Evolutionary conservation across 768 basidiomycete species (phyloP).

Genomic region (Psilocybe subaeruginosa): DNA sequence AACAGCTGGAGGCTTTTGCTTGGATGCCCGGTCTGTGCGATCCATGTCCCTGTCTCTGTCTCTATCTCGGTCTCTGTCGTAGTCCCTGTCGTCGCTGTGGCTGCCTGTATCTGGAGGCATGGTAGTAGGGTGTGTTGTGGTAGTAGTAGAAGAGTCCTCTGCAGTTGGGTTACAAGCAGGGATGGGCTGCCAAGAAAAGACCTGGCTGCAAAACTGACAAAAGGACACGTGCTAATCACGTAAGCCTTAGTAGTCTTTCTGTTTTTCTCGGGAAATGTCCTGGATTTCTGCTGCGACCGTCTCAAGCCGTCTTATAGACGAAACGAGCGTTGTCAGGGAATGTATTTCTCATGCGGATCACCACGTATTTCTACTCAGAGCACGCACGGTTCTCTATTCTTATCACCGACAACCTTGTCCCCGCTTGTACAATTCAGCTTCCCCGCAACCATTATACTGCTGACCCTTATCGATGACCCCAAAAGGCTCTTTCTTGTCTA

Average conservation of each 20-base stretch:
- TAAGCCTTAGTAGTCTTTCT: constrained; percentile 22
- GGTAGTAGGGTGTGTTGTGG: not conserved
- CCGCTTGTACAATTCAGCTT: too few species aligned
- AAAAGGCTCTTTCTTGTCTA: not conserved
- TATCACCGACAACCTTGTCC: too few species aligned
- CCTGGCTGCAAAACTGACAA: constrained; percentile 34
- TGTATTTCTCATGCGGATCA: too few species aligned
- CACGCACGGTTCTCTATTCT: too few species aligned
- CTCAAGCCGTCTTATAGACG: too few species aligned
- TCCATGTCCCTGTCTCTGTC: constrained; percentile 29
- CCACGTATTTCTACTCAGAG: not conserved
- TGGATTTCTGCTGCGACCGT: too few species aligned
- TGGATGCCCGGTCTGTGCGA: constrained; percentile 24
- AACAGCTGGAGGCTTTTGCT: constrained; percentile 31
- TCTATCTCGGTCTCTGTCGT: constrained; percentile 29
- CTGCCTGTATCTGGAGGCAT: constrained; percentile 29
- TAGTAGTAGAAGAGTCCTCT: constrained; percentile 14
- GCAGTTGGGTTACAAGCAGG: too few species aligned
- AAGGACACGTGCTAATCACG: constrained; percentile 37
- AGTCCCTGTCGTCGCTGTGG: constrained; percentile 28
- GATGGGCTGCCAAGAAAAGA: constrained; percentile 33
- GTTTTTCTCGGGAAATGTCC: not conserved
- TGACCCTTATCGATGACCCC: too few species aligned
- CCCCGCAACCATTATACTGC: too few species aligned
- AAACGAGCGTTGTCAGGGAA: too few species aligned